Percentiles rank a stretch among this genome's conserved stretches.
These are phyloP conservation scores for Rugonectria rugulosa DNA, from an alignment of 2,329 filamentous ascomycete species.

Conservation along the genomic window DNA sequence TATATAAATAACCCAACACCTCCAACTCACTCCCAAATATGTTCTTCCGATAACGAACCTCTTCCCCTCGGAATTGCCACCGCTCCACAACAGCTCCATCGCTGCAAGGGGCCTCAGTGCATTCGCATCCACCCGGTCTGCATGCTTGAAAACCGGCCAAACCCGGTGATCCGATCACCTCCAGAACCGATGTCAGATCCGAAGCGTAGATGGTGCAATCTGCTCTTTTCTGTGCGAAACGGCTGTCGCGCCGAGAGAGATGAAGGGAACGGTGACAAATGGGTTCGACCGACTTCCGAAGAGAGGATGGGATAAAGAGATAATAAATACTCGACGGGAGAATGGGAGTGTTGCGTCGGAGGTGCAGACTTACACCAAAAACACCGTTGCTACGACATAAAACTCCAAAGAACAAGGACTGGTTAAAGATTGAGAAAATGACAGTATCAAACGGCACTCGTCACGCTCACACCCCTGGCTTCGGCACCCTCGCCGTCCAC, in stretches of 20 bases:
- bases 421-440: neutral
- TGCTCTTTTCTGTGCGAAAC: neutral
- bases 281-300: neutral
- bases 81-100: too few species aligned
- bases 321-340: neutral
- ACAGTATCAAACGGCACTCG: neutral
- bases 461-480: constrained; percentile 45
- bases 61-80: too few species aligned
- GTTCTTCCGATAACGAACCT: too few species aligned
- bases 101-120: too few species aligned
- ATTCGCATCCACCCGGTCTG: neutral
- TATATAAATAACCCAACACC: too few species aligned
- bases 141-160: neutral
- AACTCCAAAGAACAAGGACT: neutral
- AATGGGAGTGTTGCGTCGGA: neutral
- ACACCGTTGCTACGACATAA: too few species aligned
- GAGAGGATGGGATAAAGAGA: neutral
- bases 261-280: neutral
- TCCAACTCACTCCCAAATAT: too few species aligned
- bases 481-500: constrained; percentile 94
- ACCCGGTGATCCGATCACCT: neutral
- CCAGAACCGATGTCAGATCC: neutral
- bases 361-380: neutral
- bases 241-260: neutral
- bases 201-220: constrained; percentile 2